Evolutionary conservation across 768 basidiomycete species (phyloP).

Genomic region (Leucosporidium creatinivorum): DNA sequence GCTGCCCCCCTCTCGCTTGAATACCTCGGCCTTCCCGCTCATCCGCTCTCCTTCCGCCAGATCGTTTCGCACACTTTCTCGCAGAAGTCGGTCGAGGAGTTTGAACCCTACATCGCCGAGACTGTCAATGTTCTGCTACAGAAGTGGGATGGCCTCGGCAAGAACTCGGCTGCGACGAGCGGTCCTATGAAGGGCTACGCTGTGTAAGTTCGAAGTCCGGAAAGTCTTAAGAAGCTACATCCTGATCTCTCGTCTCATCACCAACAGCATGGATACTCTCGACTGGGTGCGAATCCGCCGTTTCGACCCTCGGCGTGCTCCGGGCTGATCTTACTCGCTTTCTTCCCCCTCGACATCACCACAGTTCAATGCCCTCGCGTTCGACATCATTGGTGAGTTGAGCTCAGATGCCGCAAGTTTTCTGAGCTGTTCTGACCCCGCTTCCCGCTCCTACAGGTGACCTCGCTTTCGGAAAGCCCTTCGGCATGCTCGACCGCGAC

Average conservation of each 20-base stretch:
- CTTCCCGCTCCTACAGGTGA: conserved; percentile 40
- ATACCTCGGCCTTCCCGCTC: no score
- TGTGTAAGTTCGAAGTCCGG: conserved; percentile 7
- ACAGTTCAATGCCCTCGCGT: conserved; percentile 58
- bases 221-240: background rate
- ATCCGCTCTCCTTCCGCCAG: conserved; percentile 32
- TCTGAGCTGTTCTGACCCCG: background rate
- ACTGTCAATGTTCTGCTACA: conserved; percentile 48
- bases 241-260: background rate
- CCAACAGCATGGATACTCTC: background rate
- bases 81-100: conserved; percentile 75
- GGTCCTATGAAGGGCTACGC: conserved; percentile 30
- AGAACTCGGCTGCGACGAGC: conserved; percentile 40
- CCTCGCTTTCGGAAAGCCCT: conserved; percentile 77
- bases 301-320: no score
- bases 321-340: no score
- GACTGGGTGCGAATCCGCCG: background rate
- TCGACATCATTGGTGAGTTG: conserved; percentile 50
- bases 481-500: conserved; percentile 73
- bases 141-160: conserved; percentile 65
- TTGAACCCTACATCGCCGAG: conserved; percentile 62
- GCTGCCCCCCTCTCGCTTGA: conserved; percentile 41
- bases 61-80: conserved; percentile 67
- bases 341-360: conserved; percentile 45
- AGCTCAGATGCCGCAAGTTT: background rate